These are phyloP conservation scores for Stachybotrys chartarum DNA, from an alignment of 2,329 filamentous ascomycete species.

Conservation along the genomic window DNA sequence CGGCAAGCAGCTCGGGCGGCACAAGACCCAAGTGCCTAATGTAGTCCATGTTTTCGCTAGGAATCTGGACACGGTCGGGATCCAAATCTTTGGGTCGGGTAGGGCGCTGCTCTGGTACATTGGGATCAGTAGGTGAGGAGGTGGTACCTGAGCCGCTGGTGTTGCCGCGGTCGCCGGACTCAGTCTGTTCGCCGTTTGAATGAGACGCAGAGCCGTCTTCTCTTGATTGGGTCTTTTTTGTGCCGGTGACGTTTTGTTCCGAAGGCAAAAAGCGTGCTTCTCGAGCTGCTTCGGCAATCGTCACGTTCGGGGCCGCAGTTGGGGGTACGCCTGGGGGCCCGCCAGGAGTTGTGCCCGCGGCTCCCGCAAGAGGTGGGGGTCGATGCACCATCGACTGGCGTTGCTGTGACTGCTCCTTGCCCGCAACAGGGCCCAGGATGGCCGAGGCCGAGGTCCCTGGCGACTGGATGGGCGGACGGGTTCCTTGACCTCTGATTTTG, in stretches of 20 bases:
- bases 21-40: conserved; percentile 66
- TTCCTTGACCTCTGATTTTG: conserved; percentile 38
- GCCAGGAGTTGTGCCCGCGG: conserved; percentile 1
- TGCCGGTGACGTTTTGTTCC: conserved; percentile 17
- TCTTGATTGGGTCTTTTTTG: conserved; percentile 33
- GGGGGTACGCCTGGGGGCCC: neutral
- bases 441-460: neutral
- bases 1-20: conserved; percentile 46
- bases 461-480: conserved; percentile 2
- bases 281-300: conserved; percentile 26
- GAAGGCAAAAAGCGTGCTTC: conserved; percentile 41
- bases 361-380: conserved; percentile 13
- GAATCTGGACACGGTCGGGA: conserved; percentile 67
- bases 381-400: conserved; percentile 24
- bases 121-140: conserved; percentile 30
- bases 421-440: conserved; percentile 11
- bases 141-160: conserved; percentile 24
- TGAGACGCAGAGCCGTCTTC: conserved; percentile 38
- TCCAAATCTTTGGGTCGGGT: conserved; percentile 73
- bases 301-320: neutral
- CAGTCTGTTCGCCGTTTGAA: conserved; percentile 40
- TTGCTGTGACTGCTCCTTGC: conserved; percentile 19
- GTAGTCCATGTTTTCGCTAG: conserved; percentile 72
- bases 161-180: conserved; percentile 30
- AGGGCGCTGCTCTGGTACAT: conserved; percentile 62